phyloP scores from a whole-genome alignment of 768 basidiomycete species.

The Termitomyces sp. region DNA sequence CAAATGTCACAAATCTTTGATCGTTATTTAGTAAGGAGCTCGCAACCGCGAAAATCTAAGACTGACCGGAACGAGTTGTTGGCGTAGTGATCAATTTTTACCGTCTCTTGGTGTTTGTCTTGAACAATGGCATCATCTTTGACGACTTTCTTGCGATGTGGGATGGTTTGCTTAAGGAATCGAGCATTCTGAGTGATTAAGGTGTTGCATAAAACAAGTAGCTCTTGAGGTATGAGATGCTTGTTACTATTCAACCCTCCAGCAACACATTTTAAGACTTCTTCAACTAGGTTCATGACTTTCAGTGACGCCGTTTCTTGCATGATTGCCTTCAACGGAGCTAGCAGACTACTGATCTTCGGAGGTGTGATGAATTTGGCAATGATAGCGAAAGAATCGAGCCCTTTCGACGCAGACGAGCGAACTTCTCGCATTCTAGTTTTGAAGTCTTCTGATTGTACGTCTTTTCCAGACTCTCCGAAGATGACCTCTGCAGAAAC shows the following conservation, averaged over 20 bases:
- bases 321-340: constrained; percentile 81
- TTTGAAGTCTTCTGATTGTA: constrained; percentile 85
- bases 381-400: constrained; percentile 82
- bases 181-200: constrained; percentile 87
- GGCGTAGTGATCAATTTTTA: constrained; percentile 65
- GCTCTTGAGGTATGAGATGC: constrained; percentile 61
- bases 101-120: constrained; percentile 59
- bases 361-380: constrained; percentile 75
- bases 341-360: constrained; percentile 71
- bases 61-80: constrained; percentile 84
- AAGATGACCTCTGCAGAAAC: constrained; percentile 89
- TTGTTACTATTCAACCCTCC: constrained; percentile 82
- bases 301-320: constrained; percentile 79
- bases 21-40: constrained; percentile 4
- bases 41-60: not conserved
- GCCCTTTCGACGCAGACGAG: constrained; percentile 73
- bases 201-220: constrained; percentile 83
- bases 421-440: constrained; percentile 93
- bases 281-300: constrained; percentile 82
- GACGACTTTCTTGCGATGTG: constrained; percentile 30
- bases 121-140: constrained; percentile 72
- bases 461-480: constrained; percentile 89
- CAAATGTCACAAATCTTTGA: constrained; percentile 81
- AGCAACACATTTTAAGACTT: constrained; percentile 80
- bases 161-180: constrained; percentile 66